Conservation (phyloP, 2,329 filamentous ascomycete genomes). For the Aspergillus fructus region DNA sequence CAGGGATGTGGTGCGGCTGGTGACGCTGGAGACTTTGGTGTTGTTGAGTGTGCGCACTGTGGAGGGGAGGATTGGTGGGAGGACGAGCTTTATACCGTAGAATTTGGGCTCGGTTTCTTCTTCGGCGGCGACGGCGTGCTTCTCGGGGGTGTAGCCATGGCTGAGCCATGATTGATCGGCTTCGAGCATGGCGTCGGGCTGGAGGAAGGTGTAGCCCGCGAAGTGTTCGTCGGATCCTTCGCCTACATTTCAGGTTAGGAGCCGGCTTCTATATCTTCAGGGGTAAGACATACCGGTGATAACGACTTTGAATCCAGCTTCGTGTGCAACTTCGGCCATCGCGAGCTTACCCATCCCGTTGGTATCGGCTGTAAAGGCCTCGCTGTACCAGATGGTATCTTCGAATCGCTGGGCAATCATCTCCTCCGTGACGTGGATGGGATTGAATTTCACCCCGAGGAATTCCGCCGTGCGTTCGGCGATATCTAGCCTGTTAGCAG, state of each 20-base stretch:
- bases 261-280: neutral
- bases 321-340: conserved; percentile 46
- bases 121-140: neutral
- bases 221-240: conserved; percentile 58
- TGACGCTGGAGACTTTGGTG: conserved; percentile 34
- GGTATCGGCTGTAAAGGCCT: conserved; percentile 50
- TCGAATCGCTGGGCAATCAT: conserved; percentile 46
- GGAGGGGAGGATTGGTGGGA: conserved; percentile 11
- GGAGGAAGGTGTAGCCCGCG: conserved; percentile 50
- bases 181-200: conserved; percentile 51
- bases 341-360: conserved; percentile 54
- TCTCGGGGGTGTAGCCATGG: neutral
- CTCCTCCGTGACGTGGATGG: conserved; percentile 45
- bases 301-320: conserved; percentile 54
- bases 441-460: conserved; percentile 47
- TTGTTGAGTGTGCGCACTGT: conserved; percentile 39
- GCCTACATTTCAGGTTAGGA: conserved; percentile 22
- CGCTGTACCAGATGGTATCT: conserved; percentile 47
- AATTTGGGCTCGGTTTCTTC: neutral
- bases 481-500: conserved; percentile 29
- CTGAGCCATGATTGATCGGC: conserved; percentile 38
- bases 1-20: conserved; percentile 33
- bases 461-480: conserved; percentile 50
- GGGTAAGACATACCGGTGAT: conserved; percentile 40
- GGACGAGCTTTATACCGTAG: neutral